A percentile compares a stretch with the other conserved stretches of the same genome.
Conservation (phyloP, 805 yeast genomes). For the Wickerhamomyces xylosicus region DNA sequence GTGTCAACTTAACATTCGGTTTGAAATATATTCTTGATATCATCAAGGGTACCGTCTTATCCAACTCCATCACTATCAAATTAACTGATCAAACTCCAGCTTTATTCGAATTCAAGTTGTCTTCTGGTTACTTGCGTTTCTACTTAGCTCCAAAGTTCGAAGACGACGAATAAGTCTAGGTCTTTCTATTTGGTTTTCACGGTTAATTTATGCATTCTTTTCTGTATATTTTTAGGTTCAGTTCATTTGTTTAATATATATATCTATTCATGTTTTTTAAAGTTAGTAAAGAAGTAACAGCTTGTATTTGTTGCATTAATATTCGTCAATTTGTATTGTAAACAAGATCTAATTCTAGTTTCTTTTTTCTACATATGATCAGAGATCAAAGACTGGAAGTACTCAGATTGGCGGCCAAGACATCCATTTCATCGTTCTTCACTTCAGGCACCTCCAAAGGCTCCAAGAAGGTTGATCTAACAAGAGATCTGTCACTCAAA, state of each 20-base stretch:
- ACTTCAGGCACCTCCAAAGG: conserved; percentile 4
- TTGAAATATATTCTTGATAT: conserved; percentile 85
- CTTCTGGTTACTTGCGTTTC: conserved; percentile 89
- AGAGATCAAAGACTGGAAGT: not conserved
- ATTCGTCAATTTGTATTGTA: too few relatives aligned
- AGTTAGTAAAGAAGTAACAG: not conserved
- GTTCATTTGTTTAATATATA: not conserved
- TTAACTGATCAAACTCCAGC: conserved; percentile 91
- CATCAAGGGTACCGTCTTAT: conserved; percentile 78
- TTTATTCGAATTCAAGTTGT: conserved; percentile 80
- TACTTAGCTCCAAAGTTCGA: conserved; percentile 97
- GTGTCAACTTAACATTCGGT: conserved; percentile 86
- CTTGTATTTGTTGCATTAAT: too few relatives aligned
- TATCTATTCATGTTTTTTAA: not conserved
- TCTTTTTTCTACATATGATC: not conserved
- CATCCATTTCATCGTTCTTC: not conserved
- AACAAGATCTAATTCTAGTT: too few relatives aligned
- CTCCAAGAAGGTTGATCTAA: conserved; percentile 43
- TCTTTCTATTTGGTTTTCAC: not conserved
- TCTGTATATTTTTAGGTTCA: too few relatives aligned
- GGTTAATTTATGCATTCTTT: conserved; percentile 1
- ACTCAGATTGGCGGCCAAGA: not conserved
- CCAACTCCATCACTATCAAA: conserved; percentile 70
- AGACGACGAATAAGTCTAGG: conserved; percentile 54
- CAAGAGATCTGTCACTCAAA: conserved; percentile 46